Percentiles rank a stretch among this genome's conserved stretches.
These are phyloP conservation scores for Aspergillus thermomutatus DNA, from an alignment of 2,329 filamentous ascomycete species.

Conservation along the genomic window DNA sequence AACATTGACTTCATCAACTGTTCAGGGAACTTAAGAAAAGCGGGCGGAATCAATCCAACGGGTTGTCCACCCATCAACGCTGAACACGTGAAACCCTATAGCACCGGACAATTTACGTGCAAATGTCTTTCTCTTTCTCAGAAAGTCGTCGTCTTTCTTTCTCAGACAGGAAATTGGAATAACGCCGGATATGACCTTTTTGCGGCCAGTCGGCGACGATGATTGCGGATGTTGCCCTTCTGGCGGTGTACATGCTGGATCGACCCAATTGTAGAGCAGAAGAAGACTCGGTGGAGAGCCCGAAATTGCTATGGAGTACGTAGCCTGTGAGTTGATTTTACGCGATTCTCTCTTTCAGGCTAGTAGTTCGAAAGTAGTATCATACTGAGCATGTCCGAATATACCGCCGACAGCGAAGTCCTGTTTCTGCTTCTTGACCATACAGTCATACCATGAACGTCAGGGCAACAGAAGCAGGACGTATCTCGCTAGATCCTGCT, in stretches of 20 bases:
- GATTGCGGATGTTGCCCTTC: slow-evolving; percentile 10
- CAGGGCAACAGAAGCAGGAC: not conserved
- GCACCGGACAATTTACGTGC: not conserved
- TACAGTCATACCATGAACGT: not conserved
- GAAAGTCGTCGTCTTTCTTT: not conserved
- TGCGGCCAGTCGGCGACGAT: slow-evolving; percentile 10
- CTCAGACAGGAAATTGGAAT: slow-evolving; percentile 5
- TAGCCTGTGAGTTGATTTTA: no score
- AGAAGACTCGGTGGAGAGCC: slow-evolving; percentile 12
- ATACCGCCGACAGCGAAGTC: not conserved
- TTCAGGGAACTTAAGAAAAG: not conserved
- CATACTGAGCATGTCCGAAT: not conserved
- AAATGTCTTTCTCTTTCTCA: not conserved
- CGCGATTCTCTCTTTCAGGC: not conserved
- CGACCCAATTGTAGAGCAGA: slow-evolving; percentile 17
- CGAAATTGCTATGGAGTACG: not conserved
- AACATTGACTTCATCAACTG: not conserved
- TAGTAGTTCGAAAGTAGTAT: not conserved
- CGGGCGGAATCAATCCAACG: not conserved
- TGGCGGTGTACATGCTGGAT: slow-evolving; percentile 19
- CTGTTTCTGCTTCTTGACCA: not conserved
- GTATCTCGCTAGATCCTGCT: not conserved
- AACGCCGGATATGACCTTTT: not conserved
- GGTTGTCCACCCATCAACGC: not conserved
- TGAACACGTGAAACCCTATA: not conserved